Percentiles rank a stretch among this genome's conserved stretches.
phyloP scores from a whole-genome alignment of 805 yeast species.

The Lipomyces sp. region DNA sequence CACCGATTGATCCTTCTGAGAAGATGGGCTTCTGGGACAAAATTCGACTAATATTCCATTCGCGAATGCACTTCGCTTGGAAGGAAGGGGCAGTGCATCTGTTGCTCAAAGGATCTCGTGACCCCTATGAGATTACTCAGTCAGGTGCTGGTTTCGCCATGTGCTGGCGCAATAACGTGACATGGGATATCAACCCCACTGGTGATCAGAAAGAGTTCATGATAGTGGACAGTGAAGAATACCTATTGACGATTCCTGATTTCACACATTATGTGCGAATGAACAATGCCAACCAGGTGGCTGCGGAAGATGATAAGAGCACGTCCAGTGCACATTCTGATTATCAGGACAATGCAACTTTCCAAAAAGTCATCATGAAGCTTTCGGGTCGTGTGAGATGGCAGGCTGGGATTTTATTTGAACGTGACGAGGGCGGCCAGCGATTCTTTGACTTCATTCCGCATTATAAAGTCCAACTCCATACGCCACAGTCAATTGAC shows the following conservation, averaged over 20 bases:
- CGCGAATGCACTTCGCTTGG: slow-evolving; percentile 56
- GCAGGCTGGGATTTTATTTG: slow-evolving; percentile 77
- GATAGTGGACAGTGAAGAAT: slow-evolving; percentile 62
- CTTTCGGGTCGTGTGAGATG: slow-evolving; percentile 73
- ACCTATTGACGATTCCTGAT: slow-evolving; percentile 77
- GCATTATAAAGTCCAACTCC: slow-evolving; percentile 67
- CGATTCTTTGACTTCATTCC: slow-evolving; percentile 59
- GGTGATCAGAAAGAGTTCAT: slow-evolving; percentile 73
- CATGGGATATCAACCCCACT: slow-evolving; percentile 63
- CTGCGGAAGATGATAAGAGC: slow-evolving; percentile 19
- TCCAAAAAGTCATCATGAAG: slow-evolving; percentile 60
- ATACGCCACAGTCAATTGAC: slow-evolving; percentile 58
- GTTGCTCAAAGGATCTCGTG: slow-evolving; percentile 57
- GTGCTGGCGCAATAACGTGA: slow-evolving; percentile 67
- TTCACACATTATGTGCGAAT: slow-evolving; percentile 53
- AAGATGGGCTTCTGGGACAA: slow-evolving; percentile 95
- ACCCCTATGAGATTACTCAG: slow-evolving; percentile 75
- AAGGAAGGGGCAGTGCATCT: slow-evolving; percentile 50
- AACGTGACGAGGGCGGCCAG: slow-evolving; percentile 56
- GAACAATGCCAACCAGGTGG: slow-evolving; percentile 40
- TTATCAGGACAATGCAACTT: slow-evolving; percentile 36
- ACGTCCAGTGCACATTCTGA: slow-evolving; percentile 37
- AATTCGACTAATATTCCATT: slow-evolving; percentile 75
- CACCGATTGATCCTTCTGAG: slow-evolving; percentile 84
- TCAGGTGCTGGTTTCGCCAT: slow-evolving; percentile 76